phyloP scores from a whole-genome alignment of 2,329 filamentous ascomycete genomes.

The Colletotrichum tabaci region DNA sequence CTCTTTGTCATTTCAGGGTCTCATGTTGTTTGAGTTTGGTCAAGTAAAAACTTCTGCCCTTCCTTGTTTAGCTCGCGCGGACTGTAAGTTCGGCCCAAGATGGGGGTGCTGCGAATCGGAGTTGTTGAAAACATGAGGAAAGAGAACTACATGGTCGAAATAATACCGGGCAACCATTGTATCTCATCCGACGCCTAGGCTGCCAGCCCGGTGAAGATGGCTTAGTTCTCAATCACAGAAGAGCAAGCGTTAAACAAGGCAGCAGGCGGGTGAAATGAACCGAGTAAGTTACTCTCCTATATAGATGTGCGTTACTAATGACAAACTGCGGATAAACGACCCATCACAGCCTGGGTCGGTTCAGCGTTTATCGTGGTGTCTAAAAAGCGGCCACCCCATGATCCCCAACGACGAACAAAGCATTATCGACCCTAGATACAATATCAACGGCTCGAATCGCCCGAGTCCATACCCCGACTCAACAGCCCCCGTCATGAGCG shows the following conservation, averaged over 20 bases:
- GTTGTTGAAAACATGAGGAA: not conserved
- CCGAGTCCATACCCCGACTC: constrained; percentile 2
- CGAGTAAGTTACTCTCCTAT: too few relatives aligned
- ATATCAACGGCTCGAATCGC: constrained; percentile 26
- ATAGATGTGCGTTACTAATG: too few relatives aligned
- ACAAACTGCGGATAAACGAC: too few relatives aligned
- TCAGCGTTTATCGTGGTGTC: not conserved
- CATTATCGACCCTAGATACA: constrained; percentile 36
- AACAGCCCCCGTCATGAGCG: constrained; percentile 35
- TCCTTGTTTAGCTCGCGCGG: too few relatives aligned
- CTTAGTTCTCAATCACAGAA: not conserved
- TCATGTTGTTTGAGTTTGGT: too few relatives aligned
- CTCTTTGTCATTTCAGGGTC: too few relatives aligned
- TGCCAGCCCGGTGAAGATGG: not conserved
- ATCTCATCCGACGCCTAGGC: not conserved
- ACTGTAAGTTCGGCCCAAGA: too few relatives aligned
- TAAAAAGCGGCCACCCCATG: not conserved
- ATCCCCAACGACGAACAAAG: constrained; percentile 26
- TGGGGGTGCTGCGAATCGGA: too few relatives aligned
- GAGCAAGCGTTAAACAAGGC: not conserved
- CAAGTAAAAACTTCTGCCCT: too few relatives aligned
- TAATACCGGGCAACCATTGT: not conserved
- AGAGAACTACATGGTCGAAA: not conserved
- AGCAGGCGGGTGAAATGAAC: too few relatives aligned
- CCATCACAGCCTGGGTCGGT: too few relatives aligned